These are phyloP conservation scores for Calamus simplicifolius DNA, from an alignment of 176 grass and related monocot species.

Conservation along the genomic window DNA sequence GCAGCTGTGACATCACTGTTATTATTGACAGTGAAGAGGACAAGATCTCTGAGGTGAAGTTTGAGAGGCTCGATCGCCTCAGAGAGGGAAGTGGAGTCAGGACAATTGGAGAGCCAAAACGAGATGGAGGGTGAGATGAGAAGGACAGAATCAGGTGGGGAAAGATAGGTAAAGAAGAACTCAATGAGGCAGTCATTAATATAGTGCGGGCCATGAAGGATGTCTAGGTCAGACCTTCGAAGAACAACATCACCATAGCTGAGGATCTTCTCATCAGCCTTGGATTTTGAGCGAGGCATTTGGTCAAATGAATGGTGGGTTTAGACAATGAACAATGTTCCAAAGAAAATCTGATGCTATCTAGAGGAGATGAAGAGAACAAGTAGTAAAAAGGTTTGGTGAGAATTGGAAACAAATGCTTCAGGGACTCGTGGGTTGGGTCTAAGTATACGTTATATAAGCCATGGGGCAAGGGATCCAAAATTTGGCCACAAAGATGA, in stretches of 20 bases:
- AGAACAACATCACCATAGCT: slow-evolving; percentile 56
- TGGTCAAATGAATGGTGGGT: too few relatives aligned
- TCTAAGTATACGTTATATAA: too few relatives aligned
- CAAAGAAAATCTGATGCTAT: too few relatives aligned
- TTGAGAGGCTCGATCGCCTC: slow-evolving; percentile 34
- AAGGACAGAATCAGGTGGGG: slow-evolving; percentile 25
- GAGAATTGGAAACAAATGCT: too few relatives aligned
- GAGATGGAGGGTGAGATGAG: slow-evolving; percentile 58
- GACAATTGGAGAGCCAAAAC: slow-evolving; percentile 65
- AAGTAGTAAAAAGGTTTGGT: too few relatives aligned
- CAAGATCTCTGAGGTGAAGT: slow-evolving; percentile 34
- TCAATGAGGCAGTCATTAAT: slow-evolving; percentile 74
- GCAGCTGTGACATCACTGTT: slow-evolving; percentile 36
- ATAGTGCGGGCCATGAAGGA: slow-evolving; percentile 46
- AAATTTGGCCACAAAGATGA: too few relatives aligned
- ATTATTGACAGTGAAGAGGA: slow-evolving; percentile 63
- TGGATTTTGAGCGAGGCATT: not conserved
- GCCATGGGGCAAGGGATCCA: too few relatives aligned
- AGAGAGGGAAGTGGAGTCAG: slow-evolving; percentile 28
- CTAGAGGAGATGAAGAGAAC: too few relatives aligned
- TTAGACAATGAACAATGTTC: too few relatives aligned
- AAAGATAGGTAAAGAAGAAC: slow-evolving; percentile 50
- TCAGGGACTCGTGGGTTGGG: too few relatives aligned
- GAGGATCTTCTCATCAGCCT: slow-evolving; percentile 32
- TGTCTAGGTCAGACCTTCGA: slow-evolving; percentile 48